phyloP scores from a whole-genome alignment of 2,329 filamentous ascomycete species.

The Botrytis cinerea region DNA sequence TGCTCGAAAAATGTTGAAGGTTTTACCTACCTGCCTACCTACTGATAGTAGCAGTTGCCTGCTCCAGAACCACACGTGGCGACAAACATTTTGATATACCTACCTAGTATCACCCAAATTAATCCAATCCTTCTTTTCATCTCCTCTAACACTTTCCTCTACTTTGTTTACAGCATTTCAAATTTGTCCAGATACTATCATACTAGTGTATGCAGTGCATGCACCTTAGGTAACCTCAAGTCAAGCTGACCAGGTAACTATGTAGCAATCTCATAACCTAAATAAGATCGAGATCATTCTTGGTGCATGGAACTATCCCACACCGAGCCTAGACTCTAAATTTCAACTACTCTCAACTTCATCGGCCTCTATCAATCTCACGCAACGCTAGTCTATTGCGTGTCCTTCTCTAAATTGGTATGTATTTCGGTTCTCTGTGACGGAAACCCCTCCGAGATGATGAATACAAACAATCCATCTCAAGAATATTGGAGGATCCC shows the following conservation, averaged over 20 bases:
- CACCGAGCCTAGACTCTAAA: not conserved
- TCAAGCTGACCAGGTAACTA: constrained; percentile 14
- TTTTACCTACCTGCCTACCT: not conserved
- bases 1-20: not conserved
- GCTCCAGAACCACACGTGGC: not conserved
- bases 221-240: constrained; percentile 8
- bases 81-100: not conserved
- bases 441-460: not conserved
- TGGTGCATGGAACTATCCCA: not conserved
- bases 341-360: not conserved
- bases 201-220: not conserved
- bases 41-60: not conserved
- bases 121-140: not conserved
- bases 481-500: not conserved
- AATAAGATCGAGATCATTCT: not conserved
- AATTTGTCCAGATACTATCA: not conserved
- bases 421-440: not conserved
- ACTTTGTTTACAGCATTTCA: not conserved
- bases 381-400: not conserved
- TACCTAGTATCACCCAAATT: not conserved
- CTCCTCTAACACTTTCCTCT: not conserved
- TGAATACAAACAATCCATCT: not conserved
- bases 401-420: not conserved
- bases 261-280: constrained; percentile 8
- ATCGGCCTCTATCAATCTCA: not conserved